Base-by-base conservation (phyloP, 1,284 basidiomycete species). In the Pascua guehoae region DNA sequence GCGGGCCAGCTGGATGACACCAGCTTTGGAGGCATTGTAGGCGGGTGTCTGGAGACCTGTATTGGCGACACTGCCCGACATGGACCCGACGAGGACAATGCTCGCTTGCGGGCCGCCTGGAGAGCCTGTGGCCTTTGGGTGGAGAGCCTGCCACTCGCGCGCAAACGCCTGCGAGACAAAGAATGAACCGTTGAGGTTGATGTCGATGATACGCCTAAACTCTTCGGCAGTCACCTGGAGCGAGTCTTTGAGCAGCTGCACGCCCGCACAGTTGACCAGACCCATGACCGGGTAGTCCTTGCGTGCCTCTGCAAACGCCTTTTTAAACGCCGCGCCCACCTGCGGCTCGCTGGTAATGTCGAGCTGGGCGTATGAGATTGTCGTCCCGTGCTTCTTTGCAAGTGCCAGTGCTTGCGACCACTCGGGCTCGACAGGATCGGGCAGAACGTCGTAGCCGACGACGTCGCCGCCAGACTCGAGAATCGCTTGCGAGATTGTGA, bases 21-120 rank as follows among this genome's bases (percentile, higher is more conserved):
- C 89, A 2, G 87, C 84, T 77, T 91, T 91, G 76, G 86, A 88
- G 51, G 85, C 82, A 75, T 52, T 56, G 58, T 57, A 63, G 15
- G 58, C 56, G 8, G 59, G 79, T 51, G 64, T 86, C 61, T 64
- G 71, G 63, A 71, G 67, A 5, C 62, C 89, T 75, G 79, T 84
- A 78, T 91, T 91, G 53, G 88, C 88, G 65, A 91, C 86, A 47
- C 84, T 85, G 15, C 89, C 89, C 45, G 87, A 89, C 88, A 92
- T 91, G 54, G 87, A 89, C 38, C 88, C 89, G 63, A 91, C 84
- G 58, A 90, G 75, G 61, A 90, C 82, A 65, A 92, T 88, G 63
- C 87, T 89, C 32, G 52, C 52, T 3, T 43, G 48, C 10, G 17
- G 9, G 7, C 53, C 41, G 14, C 14, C n/a, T 12, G 12, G 41